Evolutionary conservation across 2,329 filamentous ascomycete genomes (phyloP).

Genomic region (Pyricularia sp.): DNA sequence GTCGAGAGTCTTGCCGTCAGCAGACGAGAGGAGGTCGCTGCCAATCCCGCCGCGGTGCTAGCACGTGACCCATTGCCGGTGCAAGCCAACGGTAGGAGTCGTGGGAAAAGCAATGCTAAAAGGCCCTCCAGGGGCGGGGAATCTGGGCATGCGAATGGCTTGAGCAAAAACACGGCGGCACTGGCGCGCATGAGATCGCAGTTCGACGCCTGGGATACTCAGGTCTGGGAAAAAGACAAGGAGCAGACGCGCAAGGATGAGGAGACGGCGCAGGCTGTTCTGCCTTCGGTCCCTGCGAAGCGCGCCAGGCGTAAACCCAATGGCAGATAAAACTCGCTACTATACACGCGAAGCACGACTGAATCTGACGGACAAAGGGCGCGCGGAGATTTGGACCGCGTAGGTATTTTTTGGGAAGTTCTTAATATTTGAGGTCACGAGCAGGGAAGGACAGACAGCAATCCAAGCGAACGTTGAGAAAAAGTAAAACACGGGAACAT

Average conservation of each 20-base stretch:
- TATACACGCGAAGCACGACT: neutral
- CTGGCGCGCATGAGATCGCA: constrained; percentile 22
- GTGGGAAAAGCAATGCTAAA: neutral
- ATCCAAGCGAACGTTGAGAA: neutral
- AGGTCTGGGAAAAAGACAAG: constrained; percentile 5
- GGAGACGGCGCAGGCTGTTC: neutral
- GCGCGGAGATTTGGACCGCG: neutral
- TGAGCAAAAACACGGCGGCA: neutral
- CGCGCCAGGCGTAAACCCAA: neutral
- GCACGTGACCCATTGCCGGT: constrained; percentile 3
- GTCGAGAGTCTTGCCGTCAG: constrained; percentile 26
- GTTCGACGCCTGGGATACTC: constrained; percentile 2
- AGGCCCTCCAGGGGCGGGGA: neutral
- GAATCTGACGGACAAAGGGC: neutral
- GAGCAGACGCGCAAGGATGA: constrained; percentile 3
- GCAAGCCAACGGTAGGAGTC: neutral
- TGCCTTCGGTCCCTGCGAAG: neutral
- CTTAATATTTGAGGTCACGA: neutral
- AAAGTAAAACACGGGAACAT: neutral
- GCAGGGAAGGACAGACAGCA: neutral
- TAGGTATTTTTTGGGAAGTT: neutral
- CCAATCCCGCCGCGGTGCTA: constrained; percentile 7
- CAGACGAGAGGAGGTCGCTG: constrained; percentile 5
- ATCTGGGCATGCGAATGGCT: neutral
- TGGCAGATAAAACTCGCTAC: neutral